These are phyloP conservation scores for Moesziomyces antarcticus DNA, from an alignment of 1,284 basidiomycete genomes.

Conservation along the genomic window DNA sequence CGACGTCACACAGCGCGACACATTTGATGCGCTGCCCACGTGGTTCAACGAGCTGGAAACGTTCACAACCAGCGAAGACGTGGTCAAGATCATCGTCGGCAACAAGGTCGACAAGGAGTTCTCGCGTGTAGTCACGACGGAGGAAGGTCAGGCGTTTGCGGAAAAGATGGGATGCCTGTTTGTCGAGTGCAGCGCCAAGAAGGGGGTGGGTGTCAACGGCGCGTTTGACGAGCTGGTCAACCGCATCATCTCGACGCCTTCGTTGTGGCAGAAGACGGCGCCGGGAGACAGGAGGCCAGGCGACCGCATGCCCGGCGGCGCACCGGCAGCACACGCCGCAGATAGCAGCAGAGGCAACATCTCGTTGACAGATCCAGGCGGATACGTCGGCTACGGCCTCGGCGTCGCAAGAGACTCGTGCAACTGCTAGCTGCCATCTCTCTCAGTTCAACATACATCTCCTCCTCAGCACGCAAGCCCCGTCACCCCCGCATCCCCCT, in stretches of 20 bases:
- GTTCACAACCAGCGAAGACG: conserved; percentile 77
- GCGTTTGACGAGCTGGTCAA: conserved; percentile 66
- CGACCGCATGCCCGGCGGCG: conserved; percentile 66
- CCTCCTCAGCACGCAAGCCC: background rate
- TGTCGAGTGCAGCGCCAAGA: conserved; percentile 75
- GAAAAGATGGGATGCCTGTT: conserved; percentile 83
- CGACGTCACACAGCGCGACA: conserved; percentile 88
- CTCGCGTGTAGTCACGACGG: conserved; percentile 83
- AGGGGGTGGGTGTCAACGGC: conserved; percentile 58
- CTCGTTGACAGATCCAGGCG: conserved; percentile 39
- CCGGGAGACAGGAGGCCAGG: conserved; percentile 61
- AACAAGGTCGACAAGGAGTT: conserved; percentile 95
- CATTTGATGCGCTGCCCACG: conserved; percentile 88
- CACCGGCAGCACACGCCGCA: conserved; percentile 52
- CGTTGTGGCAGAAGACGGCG: conserved; percentile 56
- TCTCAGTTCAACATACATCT: too few species aligned
- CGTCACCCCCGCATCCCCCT: background rate
- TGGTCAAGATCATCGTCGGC: conserved; percentile 92
- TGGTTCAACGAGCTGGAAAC: conserved; percentile 97
- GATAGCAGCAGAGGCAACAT: conserved; percentile 57
- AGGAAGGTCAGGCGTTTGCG: conserved; percentile 85
- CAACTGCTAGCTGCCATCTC: conserved; percentile 46
- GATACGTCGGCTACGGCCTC: conserved; percentile 46
- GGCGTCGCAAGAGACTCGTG: conserved; percentile 53
- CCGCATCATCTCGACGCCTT: conserved; percentile 61